Evolutionary conservation across 148 eudicot species (phyloP).

Genomic region (Vaccinium darrowii): DNA sequence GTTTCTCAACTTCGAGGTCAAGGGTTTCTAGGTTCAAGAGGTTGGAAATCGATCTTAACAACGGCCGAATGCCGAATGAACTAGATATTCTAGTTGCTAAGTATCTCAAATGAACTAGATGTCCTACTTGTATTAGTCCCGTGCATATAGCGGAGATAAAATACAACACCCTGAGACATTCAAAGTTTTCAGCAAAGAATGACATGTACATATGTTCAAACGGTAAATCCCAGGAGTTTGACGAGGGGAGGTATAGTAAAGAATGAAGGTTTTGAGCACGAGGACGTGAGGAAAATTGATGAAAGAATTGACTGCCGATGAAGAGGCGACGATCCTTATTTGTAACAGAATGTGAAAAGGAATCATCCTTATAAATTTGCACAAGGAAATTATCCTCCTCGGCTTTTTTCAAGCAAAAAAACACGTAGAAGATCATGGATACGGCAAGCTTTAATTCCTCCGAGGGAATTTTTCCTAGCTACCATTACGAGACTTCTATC

Average conservation of each 20-base stretch:
- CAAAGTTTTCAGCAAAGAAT: not conserved
- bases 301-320: not conserved
- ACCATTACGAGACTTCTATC: constrained; percentile 42
- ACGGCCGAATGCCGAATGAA: no score
- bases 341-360: not conserved
- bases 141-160: not conserved
- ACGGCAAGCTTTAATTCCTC: constrained; percentile 39
- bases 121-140: not conserved
- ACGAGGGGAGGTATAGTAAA: not conserved
- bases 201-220: not conserved
- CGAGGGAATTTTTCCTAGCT: constrained; percentile 16
- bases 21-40: not conserved
- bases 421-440: constrained; percentile 46
- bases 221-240: not conserved
- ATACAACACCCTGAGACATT: not conserved
- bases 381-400: constrained; percentile 34
- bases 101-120: no score
- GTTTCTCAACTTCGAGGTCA: not conserved
- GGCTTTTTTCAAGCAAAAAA: constrained; percentile 36
- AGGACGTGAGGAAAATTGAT: not conserved
- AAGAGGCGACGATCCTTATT: not conserved
- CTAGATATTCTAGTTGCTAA: no score
- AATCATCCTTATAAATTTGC: no score
- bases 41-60: not conserved
- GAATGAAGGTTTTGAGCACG: not conserved